Evolutionary conservation across 805 yeast species (phyloP).

Genomic region (Metschnikowia dekortorum): DNA sequence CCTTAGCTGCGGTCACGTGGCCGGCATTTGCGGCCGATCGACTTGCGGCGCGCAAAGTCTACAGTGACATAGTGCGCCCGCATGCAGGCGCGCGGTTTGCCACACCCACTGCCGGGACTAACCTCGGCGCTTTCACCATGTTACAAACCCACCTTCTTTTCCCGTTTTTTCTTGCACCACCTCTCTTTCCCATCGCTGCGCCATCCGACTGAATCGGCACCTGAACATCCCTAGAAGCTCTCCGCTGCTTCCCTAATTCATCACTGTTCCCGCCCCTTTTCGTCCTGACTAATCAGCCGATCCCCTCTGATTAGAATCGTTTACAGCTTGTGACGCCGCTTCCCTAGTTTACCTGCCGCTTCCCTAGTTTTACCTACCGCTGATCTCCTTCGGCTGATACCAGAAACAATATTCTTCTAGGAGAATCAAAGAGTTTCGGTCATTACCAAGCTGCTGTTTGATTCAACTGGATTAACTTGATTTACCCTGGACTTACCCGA

Average conservation of each 20-base stretch:
- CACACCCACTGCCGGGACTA: neutral
- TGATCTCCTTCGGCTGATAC: too few species aligned
- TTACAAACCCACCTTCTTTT: neutral
- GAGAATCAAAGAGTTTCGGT: too few species aligned
- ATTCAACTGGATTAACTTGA: too few species aligned
- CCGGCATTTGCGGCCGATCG: neutral
- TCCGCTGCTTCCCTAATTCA: neutral
- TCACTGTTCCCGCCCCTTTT: too few species aligned
- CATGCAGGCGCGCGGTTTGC: conserved; percentile 2
- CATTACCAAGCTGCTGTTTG: too few species aligned
- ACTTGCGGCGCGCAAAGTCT: neutral
- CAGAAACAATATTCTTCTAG: too few species aligned
- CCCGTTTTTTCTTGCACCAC: neutral
- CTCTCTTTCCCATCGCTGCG: neutral
- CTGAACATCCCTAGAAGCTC: neutral
- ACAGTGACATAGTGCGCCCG: neutral
- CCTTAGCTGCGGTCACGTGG: neutral
- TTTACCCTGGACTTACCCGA: too few species aligned
- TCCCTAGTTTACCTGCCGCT: too few species aligned
- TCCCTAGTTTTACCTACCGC: too few species aligned
- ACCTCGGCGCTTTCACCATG: neutral
- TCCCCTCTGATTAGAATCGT: too few species aligned
- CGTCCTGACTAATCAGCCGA: too few species aligned
- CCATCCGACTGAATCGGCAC: neutral
- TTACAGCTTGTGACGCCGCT: too few species aligned